Conservation (phyloP, 2,329 filamentous ascomycete species). For the Neoscytalidium dimidiatum region DNA sequence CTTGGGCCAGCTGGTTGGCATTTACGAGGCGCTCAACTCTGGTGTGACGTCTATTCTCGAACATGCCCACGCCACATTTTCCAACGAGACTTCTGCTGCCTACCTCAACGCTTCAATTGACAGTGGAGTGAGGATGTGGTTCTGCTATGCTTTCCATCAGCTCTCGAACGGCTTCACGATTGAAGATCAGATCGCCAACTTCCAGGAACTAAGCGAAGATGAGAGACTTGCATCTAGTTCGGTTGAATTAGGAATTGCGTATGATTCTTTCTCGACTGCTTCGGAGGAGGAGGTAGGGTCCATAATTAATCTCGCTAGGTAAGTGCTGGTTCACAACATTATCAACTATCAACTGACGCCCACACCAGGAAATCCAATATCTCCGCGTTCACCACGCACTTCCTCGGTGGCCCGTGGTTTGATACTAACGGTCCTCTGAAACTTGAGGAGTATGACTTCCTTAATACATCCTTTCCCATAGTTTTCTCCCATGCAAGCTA, state of each 20-base stretch:
- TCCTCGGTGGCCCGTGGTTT: slow-evolving; percentile 26
- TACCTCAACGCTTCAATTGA: slow-evolving; percentile 51
- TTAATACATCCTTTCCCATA: slow-evolving; percentile 50
- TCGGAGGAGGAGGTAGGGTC: slow-evolving; percentile 18
- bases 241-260: slow-evolving; percentile 23
- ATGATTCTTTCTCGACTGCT: slow-evolving; percentile 21
- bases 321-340: background rate
- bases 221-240: slow-evolving; percentile 10
- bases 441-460: slow-evolving; percentile 39
- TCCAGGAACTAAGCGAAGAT: slow-evolving; percentile 9
- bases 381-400: slow-evolving; percentile 46
- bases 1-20: slow-evolving; percentile 35
- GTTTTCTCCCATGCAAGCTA: slow-evolving; percentile 56
- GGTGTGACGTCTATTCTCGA: slow-evolving; percentile 57
- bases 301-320: slow-evolving; percentile 10
- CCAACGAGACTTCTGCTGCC: slow-evolving; percentile 44
- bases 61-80: slow-evolving; percentile 53
- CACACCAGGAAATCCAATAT: slow-evolving; percentile 21
- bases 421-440: slow-evolving; percentile 42
- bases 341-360: background rate
- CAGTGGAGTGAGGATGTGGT: slow-evolving; percentile 50
- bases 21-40: slow-evolving; percentile 53
- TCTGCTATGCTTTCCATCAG: slow-evolving; percentile 47
- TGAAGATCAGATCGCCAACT: slow-evolving; percentile 20
- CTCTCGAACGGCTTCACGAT: slow-evolving; percentile 22